Conservation (phyloP, 2,329 filamentous ascomycete genomes). For the Allantophomopsis lycopodina region DNA sequence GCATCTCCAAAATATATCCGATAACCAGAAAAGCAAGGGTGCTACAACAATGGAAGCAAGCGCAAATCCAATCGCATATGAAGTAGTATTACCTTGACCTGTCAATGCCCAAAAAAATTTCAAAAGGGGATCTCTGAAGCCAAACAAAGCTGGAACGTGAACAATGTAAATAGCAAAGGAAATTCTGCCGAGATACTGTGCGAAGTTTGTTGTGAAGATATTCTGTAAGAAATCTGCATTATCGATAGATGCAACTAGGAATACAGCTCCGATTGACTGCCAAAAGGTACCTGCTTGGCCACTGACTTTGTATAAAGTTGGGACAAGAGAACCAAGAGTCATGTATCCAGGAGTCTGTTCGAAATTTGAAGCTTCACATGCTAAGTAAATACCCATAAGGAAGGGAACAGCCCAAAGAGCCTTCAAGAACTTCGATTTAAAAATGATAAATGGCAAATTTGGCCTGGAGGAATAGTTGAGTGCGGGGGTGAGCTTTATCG, state of each 20-base stretch:
- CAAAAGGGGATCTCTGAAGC: slow-evolving; percentile 7
- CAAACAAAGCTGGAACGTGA: slow-evolving; percentile 20
- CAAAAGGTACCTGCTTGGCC: background rate
- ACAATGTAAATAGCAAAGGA: slow-evolving; percentile 41
- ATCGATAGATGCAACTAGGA: slow-evolving; percentile 5
- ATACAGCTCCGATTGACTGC: slow-evolving; percentile 1
- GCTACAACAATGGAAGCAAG: slow-evolving; percentile 21
- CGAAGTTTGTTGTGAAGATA: slow-evolving; percentile 26
- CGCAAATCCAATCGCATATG: slow-evolving; percentile 14
- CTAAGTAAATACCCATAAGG: background rate
- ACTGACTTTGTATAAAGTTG: too few relatives aligned
- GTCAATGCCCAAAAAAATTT: background rate
- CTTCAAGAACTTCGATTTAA: background rate
- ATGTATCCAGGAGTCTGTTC: background rate
- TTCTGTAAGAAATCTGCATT: slow-evolving; percentile 19
- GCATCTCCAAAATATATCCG: slow-evolving; percentile 41
- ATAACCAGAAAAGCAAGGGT: slow-evolving; percentile 31
- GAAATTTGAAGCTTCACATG: background rate
- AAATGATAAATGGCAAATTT: background rate
- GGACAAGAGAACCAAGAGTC: background rate
- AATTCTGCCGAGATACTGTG: slow-evolving; percentile 39
- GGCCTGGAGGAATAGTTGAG: background rate
- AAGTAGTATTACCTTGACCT: slow-evolving; percentile 2
- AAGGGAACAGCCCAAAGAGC: background rate
- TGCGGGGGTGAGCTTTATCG: background rate